These are phyloP conservation scores for Stagonosporopsis tanaceti DNA, from an alignment of 2,329 filamentous ascomycete genomes.

Conservation along the genomic window DNA sequence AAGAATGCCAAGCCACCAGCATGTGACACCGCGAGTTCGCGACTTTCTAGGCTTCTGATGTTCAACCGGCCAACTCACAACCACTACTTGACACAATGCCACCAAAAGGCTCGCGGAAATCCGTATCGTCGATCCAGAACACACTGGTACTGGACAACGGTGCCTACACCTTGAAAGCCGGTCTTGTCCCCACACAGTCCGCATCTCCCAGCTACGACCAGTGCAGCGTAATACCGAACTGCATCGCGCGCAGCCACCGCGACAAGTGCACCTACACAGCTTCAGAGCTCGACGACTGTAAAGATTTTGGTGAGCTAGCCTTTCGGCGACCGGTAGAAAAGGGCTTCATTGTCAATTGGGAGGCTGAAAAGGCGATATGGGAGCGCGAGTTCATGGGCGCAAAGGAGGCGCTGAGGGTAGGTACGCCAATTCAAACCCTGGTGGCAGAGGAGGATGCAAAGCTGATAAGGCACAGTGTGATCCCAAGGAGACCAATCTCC, in stretches of 20 bases:
- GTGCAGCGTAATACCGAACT: slow-evolving; percentile 83
- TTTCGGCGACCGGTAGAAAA: slow-evolving; percentile 93
- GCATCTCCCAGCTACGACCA: slow-evolving; percentile 38
- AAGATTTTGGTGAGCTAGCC: slow-evolving; percentile 86
- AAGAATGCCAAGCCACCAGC: slow-evolving; percentile 3
- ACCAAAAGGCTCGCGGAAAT: slow-evolving; percentile 44
- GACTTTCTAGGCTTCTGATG: background rate
- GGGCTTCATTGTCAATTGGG: slow-evolving; percentile 96
- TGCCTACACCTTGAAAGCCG: slow-evolving; percentile 89
- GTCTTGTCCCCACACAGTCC: slow-evolving; percentile 63
- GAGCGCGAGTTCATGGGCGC: slow-evolving; percentile 85
- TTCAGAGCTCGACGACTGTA: slow-evolving; percentile 78
- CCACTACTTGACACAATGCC: slow-evolving; percentile 31
- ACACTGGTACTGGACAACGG: slow-evolving; percentile 95
- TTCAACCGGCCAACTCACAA: background rate
- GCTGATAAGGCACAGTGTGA: slow-evolving; percentile 63
- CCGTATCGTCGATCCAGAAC: slow-evolving; percentile 26
- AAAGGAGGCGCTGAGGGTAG: slow-evolving; percentile 65
- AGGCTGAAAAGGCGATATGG: slow-evolving; percentile 95
- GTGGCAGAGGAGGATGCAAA: background rate
- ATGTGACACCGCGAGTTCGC: slow-evolving; percentile 14
- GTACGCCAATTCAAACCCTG: slow-evolving; percentile 25
- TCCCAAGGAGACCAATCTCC: slow-evolving; percentile 79
- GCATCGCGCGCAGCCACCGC: slow-evolving; percentile 79
- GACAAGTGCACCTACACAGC: slow-evolving; percentile 81